A percentile compares a stretch with the other conserved stretches of the same genome.
These are phyloP conservation scores for Moniliella sp. DNA, from an alignment of 1,284 basidiomycete species.

Conservation along the genomic window DNA sequence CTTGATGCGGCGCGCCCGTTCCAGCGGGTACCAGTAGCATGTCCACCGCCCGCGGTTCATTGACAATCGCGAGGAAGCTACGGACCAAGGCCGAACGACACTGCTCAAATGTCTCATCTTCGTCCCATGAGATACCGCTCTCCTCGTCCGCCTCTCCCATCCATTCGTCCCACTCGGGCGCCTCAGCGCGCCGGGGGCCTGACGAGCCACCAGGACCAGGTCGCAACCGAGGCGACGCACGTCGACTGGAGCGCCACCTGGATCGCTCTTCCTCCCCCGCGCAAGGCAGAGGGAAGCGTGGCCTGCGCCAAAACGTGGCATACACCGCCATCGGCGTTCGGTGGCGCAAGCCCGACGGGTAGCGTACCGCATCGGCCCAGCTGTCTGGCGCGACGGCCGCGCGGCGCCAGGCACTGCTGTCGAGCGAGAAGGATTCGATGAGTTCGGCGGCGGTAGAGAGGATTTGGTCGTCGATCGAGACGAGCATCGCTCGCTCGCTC, in stretches of 20 bases:
- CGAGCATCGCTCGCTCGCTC: slow-evolving; percentile 13
- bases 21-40: no score
- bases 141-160: no score
- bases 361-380: background rate
- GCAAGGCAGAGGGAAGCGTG: background rate
- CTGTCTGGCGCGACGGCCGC: slow-evolving; percentile 1
- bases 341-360: background rate
- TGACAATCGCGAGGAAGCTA: slow-evolving; percentile 59
- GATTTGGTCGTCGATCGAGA: slow-evolving; percentile 12
- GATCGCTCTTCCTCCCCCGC: no score
- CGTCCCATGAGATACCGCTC: no score
- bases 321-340: background rate
- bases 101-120: no score
- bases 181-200: no score
- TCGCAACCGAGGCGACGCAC: background rate
- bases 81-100: no score
- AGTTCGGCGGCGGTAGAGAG: slow-evolving; percentile 8
- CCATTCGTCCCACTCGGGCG: no score
- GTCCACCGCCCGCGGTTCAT: slow-evolving; percentile 56
- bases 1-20: no score
- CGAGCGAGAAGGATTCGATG: slow-evolving; percentile 9
- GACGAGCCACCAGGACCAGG: background rate
- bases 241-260: no score
- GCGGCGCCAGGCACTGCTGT: slow-evolving; percentile 6
- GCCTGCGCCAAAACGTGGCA: background rate